phyloP scores from a whole-genome alignment of 768 basidiomycete genomes.

The Rubroboletus satanas region DNA sequence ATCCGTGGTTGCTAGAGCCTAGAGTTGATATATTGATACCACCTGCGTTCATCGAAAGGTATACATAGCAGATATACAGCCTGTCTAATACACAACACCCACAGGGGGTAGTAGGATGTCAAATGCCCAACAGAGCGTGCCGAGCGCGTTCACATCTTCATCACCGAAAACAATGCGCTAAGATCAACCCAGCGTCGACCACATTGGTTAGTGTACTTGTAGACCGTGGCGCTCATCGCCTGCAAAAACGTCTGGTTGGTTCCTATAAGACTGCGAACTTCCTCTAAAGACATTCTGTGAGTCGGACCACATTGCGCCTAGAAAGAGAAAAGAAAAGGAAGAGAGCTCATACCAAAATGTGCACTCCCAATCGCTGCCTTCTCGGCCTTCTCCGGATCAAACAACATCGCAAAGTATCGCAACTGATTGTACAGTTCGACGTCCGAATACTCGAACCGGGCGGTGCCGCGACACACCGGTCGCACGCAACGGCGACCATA shows the following conservation, averaged over 20 bases:
- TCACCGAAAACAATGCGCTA: slow-evolving; percentile 72
- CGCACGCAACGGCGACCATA: slow-evolving; percentile 82
- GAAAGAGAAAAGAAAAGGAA: not conserved
- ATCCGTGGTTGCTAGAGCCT: not conserved
- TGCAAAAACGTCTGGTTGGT: slow-evolving; percentile 52
- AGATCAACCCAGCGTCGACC: slow-evolving; percentile 91
- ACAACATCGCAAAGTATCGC: slow-evolving; percentile 74
- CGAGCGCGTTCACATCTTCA: slow-evolving; percentile 48
- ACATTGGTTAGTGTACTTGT: slow-evolving; percentile 81
- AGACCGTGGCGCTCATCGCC: slow-evolving; percentile 53
- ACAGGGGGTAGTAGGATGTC: not conserved
- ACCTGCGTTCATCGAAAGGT: not conserved
- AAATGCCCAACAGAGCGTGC: not conserved
- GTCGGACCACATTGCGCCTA: not conserved
- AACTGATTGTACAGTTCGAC: slow-evolving; percentile 85
- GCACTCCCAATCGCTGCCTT: slow-evolving; percentile 47
- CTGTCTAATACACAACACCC: slow-evolving; percentile 4
- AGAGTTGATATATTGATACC: slow-evolving; percentile 4
- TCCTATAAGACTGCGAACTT: slow-evolving; percentile 45
- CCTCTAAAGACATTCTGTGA: slow-evolving; percentile 40
- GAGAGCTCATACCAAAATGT: slow-evolving; percentile 35
- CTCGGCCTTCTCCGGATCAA: slow-evolving; percentile 64
- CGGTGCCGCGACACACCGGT: slow-evolving; percentile 10
- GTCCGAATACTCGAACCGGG: slow-evolving; percentile 68
- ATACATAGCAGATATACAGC: slow-evolving; percentile 1